Evolutionary conservation across 2,329 filamentous ascomycete species (phyloP).

Genomic region (Periconia sp.): DNA sequence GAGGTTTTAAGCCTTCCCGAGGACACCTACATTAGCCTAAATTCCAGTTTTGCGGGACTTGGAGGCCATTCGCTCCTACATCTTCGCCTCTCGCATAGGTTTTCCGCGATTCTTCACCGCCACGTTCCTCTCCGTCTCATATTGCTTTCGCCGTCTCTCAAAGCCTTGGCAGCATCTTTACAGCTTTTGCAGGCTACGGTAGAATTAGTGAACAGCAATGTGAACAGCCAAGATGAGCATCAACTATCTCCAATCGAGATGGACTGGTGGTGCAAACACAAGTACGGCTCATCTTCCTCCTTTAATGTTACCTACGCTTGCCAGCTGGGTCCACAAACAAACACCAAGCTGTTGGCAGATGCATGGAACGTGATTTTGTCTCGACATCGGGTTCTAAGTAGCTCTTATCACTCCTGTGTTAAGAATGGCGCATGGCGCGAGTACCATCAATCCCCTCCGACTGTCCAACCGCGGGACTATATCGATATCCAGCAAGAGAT

Average conservation of each 20-base stretch:
- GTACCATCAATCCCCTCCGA: neutral
- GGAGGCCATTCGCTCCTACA: slow-evolving; percentile 36
- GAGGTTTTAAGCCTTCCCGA: slow-evolving; percentile 7
- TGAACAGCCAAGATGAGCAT: no score
- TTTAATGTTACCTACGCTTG: slow-evolving; percentile 7
- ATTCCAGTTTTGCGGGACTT: slow-evolving; percentile 30
- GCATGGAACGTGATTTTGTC: slow-evolving; percentile 5
- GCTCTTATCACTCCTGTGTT: neutral
- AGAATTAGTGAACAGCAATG: no score
- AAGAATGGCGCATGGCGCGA: neutral
- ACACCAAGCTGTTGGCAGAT: neutral
- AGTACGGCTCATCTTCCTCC: neutral
- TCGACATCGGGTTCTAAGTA: neutral
- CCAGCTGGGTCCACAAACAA: neutral
- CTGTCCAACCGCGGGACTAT: neutral
- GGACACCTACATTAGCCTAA: slow-evolving; percentile 1
- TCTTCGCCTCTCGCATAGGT: slow-evolving; percentile 19
- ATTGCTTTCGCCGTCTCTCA: neutral
- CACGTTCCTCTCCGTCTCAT: slow-evolving; percentile 3
- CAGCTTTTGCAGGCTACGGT: no score
- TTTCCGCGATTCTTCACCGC: slow-evolving; percentile 1
- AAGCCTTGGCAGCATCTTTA: neutral
- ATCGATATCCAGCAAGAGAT: neutral
- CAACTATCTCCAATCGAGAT: slow-evolving; percentile 22
- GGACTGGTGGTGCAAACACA: slow-evolving; percentile 20